Evolutionary conservation across 2,329 filamentous ascomycete species (phyloP), one percentile per base, ranked within the genome.

Genomic region (Nakataea oryzae): DNA sequence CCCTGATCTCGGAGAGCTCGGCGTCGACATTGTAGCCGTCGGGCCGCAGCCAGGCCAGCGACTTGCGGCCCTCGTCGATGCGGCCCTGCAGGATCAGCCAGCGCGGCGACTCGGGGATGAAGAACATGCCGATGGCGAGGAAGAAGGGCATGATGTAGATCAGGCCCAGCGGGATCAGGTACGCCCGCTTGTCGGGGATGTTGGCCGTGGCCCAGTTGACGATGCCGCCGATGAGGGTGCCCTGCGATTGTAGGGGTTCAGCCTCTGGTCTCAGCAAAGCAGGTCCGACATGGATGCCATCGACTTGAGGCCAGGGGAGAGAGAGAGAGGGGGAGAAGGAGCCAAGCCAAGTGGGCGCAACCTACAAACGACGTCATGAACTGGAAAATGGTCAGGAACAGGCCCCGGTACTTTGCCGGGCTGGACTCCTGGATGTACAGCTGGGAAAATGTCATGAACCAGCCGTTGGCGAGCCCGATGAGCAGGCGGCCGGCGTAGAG

Each of bases 401-500:
- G 12, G 26, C 59, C 26, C 26, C 59, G 17, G 59, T 61, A 60
- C 61, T 65, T 55, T 63, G 64, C 63, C 21, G 60, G 74, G 71
- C 55, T 27, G 28, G 60, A 61, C 62, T 64, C 66, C 64, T 67
- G 66, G 54, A 67, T 66, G 28, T 67, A 67, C 3, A 67, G 63
- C 61, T 67, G 66, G 13, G 66, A 67, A 27, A 66, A 81, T 0
- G 78, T 81, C 78, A 81, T 80, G 67, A 81, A 79, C 64, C 79
- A 77, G 1, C 80, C 80, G 66, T 82, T 82, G 1, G 79, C 78
- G 2, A 83, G 63, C 7, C 81, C 81, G 62, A 82, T 81, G 17
- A 83, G 68, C 11, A 82, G 67, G 62, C 81, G 76, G 12, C 78
- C 81, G 30, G 75, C 73, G 62, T 83, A 83, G 9, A 83, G 74